Base-by-base conservation (phyloP, 2,329 filamentous ascomycete species). In the Proliferodiscus dingleyae region DNA sequence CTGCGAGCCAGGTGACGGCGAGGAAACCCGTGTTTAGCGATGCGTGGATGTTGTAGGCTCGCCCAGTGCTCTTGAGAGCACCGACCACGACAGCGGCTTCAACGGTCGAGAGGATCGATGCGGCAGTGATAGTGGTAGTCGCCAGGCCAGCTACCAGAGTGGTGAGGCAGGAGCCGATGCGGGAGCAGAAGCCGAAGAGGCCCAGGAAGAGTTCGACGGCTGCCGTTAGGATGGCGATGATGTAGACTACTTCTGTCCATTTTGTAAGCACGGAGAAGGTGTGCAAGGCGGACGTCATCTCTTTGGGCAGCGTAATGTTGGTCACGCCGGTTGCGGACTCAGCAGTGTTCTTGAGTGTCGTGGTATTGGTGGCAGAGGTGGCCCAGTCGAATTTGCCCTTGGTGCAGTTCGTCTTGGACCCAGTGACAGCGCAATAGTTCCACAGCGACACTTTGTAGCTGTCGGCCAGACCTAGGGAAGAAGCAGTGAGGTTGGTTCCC, bases 191-290 rank as follows among this genome's bases (percentile, higher is more conserved):
- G 52, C 89, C 85, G 52, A 91, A 83, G 62, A 95, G 71, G 51
- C 90, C 90, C 37, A 94, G 70, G 36, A 93, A 51, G 48, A 96
- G 74, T 66, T 90, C 86, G 21, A 82, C 67, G 33, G 73, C 77
- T 5, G 91, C 86, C 15, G 81, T 73, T 51, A 83, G 67, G 58
- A 90, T 75, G 41, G 87, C 83, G 52, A 89, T 74, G 56, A 89
- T 74, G 66, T 89, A 95, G 52, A 83, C 81, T 49, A 91, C 75
- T 67, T 90, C 82, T 66, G 91, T 90, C 85, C 86, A 95, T 62
- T 84, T 85, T 47, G 80, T 78, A 26, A 90, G 80, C 42, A 75
- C 79, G 62, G 77, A 74, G 71, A 95, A 96, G 15, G 79, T 74
- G 37, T 84, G 77, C 57, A 97, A 69, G 13, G 84, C 81, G 40